phyloP scores from a whole-genome alignment of 1,139 yeast genomes.

The Trichomonascaceae sp. region DNA sequence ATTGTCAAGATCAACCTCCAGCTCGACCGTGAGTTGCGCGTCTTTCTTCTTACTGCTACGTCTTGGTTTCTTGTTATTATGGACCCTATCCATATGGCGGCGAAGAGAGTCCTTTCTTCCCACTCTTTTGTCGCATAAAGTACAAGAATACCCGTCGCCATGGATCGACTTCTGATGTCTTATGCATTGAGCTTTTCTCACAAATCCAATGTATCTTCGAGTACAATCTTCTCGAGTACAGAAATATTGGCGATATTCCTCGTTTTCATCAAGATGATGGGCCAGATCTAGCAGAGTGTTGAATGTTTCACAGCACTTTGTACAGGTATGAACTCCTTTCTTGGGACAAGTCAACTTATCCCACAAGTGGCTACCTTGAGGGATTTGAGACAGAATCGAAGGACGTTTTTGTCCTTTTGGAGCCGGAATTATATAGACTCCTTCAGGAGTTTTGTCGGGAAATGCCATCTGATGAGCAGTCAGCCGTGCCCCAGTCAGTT shows the following conservation, averaged over 20 bases:
- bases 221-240: constrained; percentile 57
- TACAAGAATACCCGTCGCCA: constrained; percentile 12
- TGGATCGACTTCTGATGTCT: constrained; percentile 57
- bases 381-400: not conserved
- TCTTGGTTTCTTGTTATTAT: constrained; percentile 8
- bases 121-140: constrained; percentile 47
- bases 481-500: not conserved
- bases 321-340: constrained; percentile 47
- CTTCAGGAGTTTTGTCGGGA: not conserved
- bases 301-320: constrained; percentile 46
- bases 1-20: not conserved
- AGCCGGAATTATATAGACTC: not conserved
- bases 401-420: not conserved
- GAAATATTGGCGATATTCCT: constrained; percentile 39
- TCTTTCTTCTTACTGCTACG: not conserved
- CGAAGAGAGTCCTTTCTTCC: constrained; percentile 38
- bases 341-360: constrained; percentile 25
- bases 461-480: not conserved
- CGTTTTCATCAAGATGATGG: constrained; percentile 41
- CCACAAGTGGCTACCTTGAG: constrained; percentile 12
- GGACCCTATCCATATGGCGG: constrained; percentile 20
- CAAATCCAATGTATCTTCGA: constrained; percentile 50
- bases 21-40: not conserved
- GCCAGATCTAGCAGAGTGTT: constrained; percentile 40
- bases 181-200: no score